phyloP scores from a whole-genome alignment of 495 filamentous ascomycete species.

The Penicillium subrubescens region DNA sequence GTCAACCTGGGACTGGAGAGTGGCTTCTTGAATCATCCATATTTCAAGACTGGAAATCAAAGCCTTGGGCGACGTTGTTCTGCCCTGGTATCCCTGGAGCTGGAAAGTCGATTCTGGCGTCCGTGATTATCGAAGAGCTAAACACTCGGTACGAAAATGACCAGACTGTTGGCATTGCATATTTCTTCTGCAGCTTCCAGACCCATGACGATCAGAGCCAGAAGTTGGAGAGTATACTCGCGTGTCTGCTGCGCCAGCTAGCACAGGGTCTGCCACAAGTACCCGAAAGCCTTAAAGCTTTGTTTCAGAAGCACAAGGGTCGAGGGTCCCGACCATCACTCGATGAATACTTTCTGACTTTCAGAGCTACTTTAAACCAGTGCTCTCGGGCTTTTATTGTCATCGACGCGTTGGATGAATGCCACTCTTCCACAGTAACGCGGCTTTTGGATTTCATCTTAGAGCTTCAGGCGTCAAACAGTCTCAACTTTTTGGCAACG shows the following conservation, averaged over 20 bases:
- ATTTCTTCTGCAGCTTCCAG: not conserved
- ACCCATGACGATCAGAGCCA: not conserved
- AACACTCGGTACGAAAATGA: too few species aligned
- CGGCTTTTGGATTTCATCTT: not conserved
- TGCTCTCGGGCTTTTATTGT: not conserved
- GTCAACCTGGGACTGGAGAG: not conserved
- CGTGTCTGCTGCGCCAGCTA: not conserved
- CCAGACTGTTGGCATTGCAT: not conserved
- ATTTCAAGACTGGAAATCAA: not conserved
- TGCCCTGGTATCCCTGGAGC: slow-evolving; percentile 3
- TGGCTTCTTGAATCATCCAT: not conserved
- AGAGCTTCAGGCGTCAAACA: not conserved
- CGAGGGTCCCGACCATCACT: not conserved
- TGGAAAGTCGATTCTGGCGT: not conserved
- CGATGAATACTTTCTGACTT: not conserved
- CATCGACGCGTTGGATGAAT: slow-evolving; percentile 4
- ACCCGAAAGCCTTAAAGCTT: not conserved
- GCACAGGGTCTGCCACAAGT: not conserved
- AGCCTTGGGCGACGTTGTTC: not conserved
- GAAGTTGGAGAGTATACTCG: not conserved
- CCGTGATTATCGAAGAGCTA: not conserved
- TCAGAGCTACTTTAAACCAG: not conserved
- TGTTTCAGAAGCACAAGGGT: not conserved
- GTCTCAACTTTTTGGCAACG: not conserved
- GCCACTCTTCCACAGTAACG: not conserved